Conservation (phyloP, 805 yeast genomes). For the Candida bentonensis region DNA sequence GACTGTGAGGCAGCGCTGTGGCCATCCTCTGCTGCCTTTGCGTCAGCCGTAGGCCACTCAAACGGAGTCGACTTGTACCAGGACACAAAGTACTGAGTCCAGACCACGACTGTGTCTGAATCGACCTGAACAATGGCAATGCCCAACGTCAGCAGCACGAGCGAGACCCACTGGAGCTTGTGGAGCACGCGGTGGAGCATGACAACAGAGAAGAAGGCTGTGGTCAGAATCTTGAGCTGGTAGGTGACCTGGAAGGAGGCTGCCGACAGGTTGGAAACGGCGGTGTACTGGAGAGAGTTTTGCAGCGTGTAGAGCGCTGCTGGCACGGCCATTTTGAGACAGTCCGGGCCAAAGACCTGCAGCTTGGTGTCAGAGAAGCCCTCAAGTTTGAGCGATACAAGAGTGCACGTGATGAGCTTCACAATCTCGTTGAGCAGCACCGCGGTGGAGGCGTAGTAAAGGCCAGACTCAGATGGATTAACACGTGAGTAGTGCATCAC, state of each 20-base stretch:
- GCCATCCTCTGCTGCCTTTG: neutral
- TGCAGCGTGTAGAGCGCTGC: constrained; percentile 28
- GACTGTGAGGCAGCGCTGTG: constrained; percentile 5
- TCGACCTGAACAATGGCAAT: constrained; percentile 29
- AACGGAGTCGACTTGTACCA: neutral
- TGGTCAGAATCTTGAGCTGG: constrained; percentile 29
- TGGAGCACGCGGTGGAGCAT: constrained; percentile 22
- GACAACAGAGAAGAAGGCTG: constrained; percentile 28
- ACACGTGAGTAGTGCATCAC: constrained; percentile 30
- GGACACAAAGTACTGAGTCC: constrained; percentile 2
- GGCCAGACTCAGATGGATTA: constrained; percentile 20
- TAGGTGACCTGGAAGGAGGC: constrained; percentile 31
- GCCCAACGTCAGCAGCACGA: constrained; percentile 24
- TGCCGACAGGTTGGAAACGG: constrained; percentile 28
- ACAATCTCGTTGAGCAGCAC: constrained; percentile 26
- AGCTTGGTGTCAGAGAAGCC: constrained; percentile 14
- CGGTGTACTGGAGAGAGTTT: constrained; percentile 27
- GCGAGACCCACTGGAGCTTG: constrained; percentile 23
- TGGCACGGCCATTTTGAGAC: constrained; percentile 28
- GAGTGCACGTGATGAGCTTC: constrained; percentile 21
- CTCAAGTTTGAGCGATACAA: constrained; percentile 13
- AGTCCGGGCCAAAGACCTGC: constrained; percentile 23
- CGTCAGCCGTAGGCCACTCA: neutral
- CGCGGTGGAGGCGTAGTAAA: constrained; percentile 27
- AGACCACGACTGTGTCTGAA: constrained; percentile 11